Percentiles rank a stretch among this genome's conserved stretches.
phyloP scores from a whole-genome alignment of 805 yeast species.

The Candida ponderosae region DNA sequence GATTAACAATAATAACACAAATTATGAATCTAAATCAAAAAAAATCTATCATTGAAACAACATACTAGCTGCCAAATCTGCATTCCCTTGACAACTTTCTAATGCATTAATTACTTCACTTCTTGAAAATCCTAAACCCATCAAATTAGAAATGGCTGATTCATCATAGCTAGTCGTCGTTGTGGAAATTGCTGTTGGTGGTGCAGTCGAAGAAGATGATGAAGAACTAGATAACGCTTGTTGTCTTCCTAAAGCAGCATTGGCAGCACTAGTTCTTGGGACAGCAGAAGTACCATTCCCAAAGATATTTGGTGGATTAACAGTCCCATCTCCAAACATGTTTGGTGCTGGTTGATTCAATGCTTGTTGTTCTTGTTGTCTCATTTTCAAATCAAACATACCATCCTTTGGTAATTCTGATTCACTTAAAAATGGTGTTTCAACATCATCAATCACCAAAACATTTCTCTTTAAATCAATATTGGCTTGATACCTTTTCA shows the following conservation, averaged over 20 bases:
- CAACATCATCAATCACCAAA: constrained; percentile 64
- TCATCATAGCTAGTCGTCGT: constrained; percentile 25
- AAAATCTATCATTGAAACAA: constrained; percentile 37
- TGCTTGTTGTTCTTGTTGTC: not conserved
- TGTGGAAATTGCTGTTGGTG: constrained; percentile 11
- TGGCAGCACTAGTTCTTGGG: constrained; percentile 5
- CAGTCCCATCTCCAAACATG: constrained; percentile 24
- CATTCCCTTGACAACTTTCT: constrained; percentile 61
- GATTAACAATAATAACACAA: not conserved
- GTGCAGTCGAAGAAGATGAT: constrained; percentile 11
- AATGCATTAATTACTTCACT: constrained; percentile 60
- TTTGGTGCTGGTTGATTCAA: not conserved
- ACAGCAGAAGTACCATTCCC: constrained; percentile 1
- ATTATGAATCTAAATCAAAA: not conserved
- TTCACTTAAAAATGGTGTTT: constrained; percentile 67
- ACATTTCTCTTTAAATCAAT: constrained; percentile 65
- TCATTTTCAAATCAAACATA: constrained; percentile 12
- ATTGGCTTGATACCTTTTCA: constrained; percentile 77
- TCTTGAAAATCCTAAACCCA: constrained; percentile 64
- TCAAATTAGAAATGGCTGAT: constrained; percentile 35
- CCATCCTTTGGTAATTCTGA: constrained; percentile 48
- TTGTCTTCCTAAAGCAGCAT: not conserved
- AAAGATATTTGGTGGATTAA: constrained; percentile 5
- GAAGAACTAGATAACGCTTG: no score
- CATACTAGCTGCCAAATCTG: constrained; percentile 80